Evolutionary conservation across 345 rosid genomes (phyloP), one percentile per base, ranked within the genome.

Genomic region (Viola odorata): DNA sequence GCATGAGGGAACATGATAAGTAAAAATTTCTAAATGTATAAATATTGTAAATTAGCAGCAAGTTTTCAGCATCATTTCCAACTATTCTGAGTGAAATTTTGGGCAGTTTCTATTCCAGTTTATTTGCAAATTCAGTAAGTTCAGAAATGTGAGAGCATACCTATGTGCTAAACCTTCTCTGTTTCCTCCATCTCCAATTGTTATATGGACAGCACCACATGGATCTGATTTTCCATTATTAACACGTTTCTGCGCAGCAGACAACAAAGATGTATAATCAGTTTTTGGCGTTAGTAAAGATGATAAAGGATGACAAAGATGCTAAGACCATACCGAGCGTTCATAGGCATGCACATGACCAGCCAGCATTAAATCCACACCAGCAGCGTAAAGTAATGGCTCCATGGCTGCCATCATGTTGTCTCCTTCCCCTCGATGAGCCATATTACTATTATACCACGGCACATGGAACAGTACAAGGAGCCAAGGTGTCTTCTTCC

Each of bases 311-410:
- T 52, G 55, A 32, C 39, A 62, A 12, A 60, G 32, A 23, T 23
- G 32, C 32, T n/a, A 23, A 23, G 2, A 10, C 11, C 81, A 62
- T 79, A 94, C 99, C 66, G 91, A 58, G 64, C 91, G 89, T 77
- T 94, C 99, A 60, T 94, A 94, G 67, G 99, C 96, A 83, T 94
- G 99, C 45, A 94, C 97, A 63, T 90, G 96, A 12, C 99, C 99
- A 41, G 96, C 76, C 16, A 94, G 67, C 41, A 88, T 73, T 4
- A 94, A 41, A 73, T 94, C 99, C 39, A 81, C 97, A 55, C 86
- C 68, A 63, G 91, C 91, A 37, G 87, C 85, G 69, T 84, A 77
- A 41, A 94, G 84, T 73, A 94, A 70, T 45, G 92, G 92, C 79
- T 94, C 99, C 91, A 88, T 82, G 63, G 79, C 76, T 61, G 61